A percentile compares a stretch with the other conserved stretches of the same genome.
phyloP scores from a whole-genome alignment of 306 rosid species.

The Astragalus membranaceus region DNA sequence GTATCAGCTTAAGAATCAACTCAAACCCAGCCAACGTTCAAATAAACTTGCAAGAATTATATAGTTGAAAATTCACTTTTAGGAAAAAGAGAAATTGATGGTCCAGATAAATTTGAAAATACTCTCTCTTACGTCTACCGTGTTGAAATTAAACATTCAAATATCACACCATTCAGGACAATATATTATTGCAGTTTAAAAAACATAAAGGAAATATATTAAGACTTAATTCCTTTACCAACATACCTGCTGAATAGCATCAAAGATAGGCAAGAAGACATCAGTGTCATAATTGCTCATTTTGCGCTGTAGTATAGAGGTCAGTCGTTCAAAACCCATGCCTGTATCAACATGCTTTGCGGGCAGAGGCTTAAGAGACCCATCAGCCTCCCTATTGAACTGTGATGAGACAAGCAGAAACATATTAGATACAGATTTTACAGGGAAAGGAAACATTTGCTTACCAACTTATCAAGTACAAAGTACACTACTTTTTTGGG shows the following conservation, averaged over 20 bases:
- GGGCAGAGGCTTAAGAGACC: slow-evolving; percentile 76
- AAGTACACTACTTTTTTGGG: too few species aligned
- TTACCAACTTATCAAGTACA: too few species aligned
- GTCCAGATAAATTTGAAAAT: neutral
- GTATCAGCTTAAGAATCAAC: neutral
- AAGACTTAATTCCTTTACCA: slow-evolving; percentile 45
- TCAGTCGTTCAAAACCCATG: slow-evolving; percentile 88
- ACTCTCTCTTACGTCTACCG: neutral
- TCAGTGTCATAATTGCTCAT: slow-evolving; percentile 98
- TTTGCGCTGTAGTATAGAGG: slow-evolving; percentile 80
- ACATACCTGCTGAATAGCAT: slow-evolving; percentile 77
- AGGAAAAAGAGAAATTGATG: neutral
- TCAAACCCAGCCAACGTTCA: neutral
- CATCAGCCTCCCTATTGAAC: slow-evolving; percentile 92
- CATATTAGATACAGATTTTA: neutral
- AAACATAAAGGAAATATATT: neutral
- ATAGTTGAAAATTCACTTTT: neutral
- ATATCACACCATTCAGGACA: neutral
- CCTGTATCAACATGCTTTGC: slow-evolving; percentile 99
- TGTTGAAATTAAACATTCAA: neutral
- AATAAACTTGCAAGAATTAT: neutral
- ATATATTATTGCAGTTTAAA: neutral
- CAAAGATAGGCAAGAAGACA: slow-evolving; percentile 88
- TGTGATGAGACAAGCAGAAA: slow-evolving; percentile 22
- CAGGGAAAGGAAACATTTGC: neutral